phyloP scores from a whole-genome alignment of 352 stramenopile species.

The Phytopythium montanum region DNA sequence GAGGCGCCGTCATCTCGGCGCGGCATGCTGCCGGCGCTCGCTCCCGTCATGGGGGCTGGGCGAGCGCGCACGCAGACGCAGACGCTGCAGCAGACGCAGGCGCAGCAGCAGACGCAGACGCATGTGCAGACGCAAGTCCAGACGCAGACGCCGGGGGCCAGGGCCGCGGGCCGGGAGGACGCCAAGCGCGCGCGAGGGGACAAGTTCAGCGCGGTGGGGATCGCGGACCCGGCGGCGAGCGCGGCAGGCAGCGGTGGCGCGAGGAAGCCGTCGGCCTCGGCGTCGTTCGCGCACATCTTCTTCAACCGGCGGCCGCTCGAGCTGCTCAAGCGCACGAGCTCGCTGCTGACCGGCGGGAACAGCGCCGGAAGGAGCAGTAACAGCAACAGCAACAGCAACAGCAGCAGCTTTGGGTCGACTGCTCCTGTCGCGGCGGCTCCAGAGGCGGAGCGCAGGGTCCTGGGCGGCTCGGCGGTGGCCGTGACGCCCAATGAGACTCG shows the following conservation, averaged over 20 bases:
- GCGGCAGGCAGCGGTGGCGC: neutral
- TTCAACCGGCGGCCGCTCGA: constrained; percentile 44
- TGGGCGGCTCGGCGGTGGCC: neutral
- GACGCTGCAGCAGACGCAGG: neutral
- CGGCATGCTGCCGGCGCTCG: constrained; percentile 3
- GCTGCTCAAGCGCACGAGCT: constrained; percentile 33
- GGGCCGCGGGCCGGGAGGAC: neutral
- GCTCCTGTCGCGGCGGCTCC: neutral
- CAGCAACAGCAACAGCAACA: neutral
- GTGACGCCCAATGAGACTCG: neutral
- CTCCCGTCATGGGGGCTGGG: neutral
- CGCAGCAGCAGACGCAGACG: neutral
- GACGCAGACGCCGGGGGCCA: neutral
- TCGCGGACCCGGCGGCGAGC: constrained; percentile 1
- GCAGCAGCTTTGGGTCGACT: neutral
- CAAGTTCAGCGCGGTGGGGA: constrained; percentile 5
- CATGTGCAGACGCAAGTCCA: neutral
- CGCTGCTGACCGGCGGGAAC: constrained; percentile 15
- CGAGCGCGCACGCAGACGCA: neutral
- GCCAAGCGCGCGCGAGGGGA: constrained; percentile 7
- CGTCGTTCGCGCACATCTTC: constrained; percentile 30
- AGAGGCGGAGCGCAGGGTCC: neutral
- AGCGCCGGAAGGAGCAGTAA: neutral
- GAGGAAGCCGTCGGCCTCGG: constrained; percentile 28
- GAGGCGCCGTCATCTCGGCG: neutral